Evolutionary conservation across 179 eudicot species (phyloP), one percentile per base, ranked within the genome.

Genomic region (Dionaea muscipula): DNA sequence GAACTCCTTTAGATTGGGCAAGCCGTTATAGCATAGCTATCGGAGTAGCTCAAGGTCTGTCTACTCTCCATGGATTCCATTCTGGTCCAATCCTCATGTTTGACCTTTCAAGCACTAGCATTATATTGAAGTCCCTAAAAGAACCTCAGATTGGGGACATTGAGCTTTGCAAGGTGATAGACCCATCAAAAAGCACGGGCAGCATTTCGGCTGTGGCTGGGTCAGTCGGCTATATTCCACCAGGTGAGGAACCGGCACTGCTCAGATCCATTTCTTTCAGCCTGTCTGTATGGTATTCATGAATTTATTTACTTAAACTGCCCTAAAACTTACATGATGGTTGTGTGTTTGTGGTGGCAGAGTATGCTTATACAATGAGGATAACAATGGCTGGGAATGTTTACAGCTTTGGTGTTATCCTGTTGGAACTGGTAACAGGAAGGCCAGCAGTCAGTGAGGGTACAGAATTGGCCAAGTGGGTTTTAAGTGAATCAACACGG

Each of bases 311-410:
- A n/a, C n/a, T n/a, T n/a, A n/a, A 33, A 13, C 37, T 15, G 3
- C 15, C 4, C 15, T 13, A 2, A 38, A 38, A n/a, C 16, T 38
- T n/a, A 39, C 17, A 7, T 43, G 22, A 43, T 19, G 7, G 2
- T 19, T 43, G 16, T 23, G n/a, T 20, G 33, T 22, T 26, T 23
- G 21, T 20, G 23, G n/a, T 24, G 61, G 66, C 90, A 90, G 95
- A 90, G 62, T 90, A 90, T 63, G 97, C 97, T 16, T 90, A 90
- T 82, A 83, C 94, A 24, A 90, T 90, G 95, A 77, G 94, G 80
- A 74, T 90, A 31, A 90, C 97, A 4, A 69, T 68, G 67, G 80
- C 85, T 2, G 97, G 95, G 36, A 90, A 86, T 56, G 82, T 90
- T 1, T 90, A 90, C 60, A 90, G 94, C 65, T 86, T 81, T 25